Conservation (phyloP, 371 early-diverging fungal species). For the Nosema muscidifuracis region DNA sequence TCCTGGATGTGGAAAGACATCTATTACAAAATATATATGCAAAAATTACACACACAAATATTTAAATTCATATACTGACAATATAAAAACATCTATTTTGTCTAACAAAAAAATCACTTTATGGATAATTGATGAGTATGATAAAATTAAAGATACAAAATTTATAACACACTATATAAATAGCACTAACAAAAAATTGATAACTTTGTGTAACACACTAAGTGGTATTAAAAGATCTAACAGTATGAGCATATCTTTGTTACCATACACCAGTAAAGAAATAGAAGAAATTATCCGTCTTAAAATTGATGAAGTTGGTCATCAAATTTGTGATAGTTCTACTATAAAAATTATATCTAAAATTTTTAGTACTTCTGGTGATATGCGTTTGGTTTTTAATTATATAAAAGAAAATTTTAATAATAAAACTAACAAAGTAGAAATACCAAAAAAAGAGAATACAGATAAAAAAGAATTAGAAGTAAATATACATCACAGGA, state of each 20-base stretch:
- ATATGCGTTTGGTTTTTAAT: constrained; percentile 45
- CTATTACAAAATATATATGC: neutral
- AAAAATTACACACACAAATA: constrained; percentile 25
- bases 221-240: neutral
- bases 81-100: constrained; percentile 19
- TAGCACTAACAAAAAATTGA: constrained; percentile 36
- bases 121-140: constrained; percentile 60
- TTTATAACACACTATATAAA: constrained; percentile 17
- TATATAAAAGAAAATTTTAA: constrained; percentile 5
- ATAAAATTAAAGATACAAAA: constrained; percentile 32
- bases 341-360: constrained; percentile 24
- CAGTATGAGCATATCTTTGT: neutral
- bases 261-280: constrained; percentile 46
- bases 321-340: neutral
- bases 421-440: neutral
- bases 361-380: constrained; percentile 38
- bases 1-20: constrained; percentile 60
- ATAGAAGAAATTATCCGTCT: constrained; percentile 42
- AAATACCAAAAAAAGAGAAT: neutral
- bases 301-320: constrained; percentile 29
- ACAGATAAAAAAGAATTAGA: neutral
- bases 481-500: constrained; percentile 26
- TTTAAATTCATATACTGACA: constrained; percentile 38
- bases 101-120: neutral
- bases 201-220: constrained; percentile 51